Evolutionary conservation across 2,329 filamentous ascomycete genomes (phyloP).

Genomic region (Diaporthe caulivora): DNA sequence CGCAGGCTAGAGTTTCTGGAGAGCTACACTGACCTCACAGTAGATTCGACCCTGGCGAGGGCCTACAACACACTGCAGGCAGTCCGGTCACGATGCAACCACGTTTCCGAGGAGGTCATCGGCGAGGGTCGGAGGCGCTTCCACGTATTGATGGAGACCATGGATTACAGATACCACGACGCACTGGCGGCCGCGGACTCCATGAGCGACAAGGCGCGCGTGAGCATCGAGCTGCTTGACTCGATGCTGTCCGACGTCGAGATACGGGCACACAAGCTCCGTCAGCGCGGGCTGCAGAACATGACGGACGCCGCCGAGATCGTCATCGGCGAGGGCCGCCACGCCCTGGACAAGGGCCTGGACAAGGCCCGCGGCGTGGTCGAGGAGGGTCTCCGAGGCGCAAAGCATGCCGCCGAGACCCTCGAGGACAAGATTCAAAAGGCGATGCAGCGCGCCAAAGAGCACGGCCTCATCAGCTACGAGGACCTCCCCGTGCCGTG

Average conservation of each 20-base stretch:
- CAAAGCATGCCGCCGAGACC: conserved; percentile 83
- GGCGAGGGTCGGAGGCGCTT: conserved; percentile 87
- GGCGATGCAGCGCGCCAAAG: conserved; percentile 80
- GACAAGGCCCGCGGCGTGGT: conserved; percentile 81
- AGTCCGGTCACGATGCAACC: conserved; percentile 88
- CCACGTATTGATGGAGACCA: conserved; percentile 90
- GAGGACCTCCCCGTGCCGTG: conserved; percentile 92
- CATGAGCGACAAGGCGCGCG: conserved; percentile 89
- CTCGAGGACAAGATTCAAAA: conserved; percentile 87
- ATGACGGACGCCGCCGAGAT: conserved; percentile 74
- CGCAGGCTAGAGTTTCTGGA: conserved; percentile 89
- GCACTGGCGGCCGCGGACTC: conserved; percentile 87
- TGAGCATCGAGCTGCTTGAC: conserved; percentile 89
- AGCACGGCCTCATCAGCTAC: conserved; percentile 87
- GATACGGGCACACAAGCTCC: conserved; percentile 81
- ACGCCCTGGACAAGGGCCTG: conserved; percentile 84
- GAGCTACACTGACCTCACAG: conserved; percentile 83
- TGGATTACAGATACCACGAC: conserved; percentile 89
- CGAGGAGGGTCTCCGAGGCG: conserved; percentile 84
- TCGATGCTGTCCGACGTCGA: conserved; percentile 89
- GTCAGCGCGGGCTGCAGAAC: conserved; percentile 78
- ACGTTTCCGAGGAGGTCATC: conserved; percentile 90
- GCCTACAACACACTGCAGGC: conserved; percentile 89
- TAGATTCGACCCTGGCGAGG: conserved; percentile 86
- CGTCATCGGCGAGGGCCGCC: conserved; percentile 82